A percentile compares a stretch with the other conserved stretches of the same genome.
phyloP scores from a whole-genome alignment of 2,329 filamentous ascomycete genomes.

The Ophiocordyceps camponoti-rufipedis region DNA sequence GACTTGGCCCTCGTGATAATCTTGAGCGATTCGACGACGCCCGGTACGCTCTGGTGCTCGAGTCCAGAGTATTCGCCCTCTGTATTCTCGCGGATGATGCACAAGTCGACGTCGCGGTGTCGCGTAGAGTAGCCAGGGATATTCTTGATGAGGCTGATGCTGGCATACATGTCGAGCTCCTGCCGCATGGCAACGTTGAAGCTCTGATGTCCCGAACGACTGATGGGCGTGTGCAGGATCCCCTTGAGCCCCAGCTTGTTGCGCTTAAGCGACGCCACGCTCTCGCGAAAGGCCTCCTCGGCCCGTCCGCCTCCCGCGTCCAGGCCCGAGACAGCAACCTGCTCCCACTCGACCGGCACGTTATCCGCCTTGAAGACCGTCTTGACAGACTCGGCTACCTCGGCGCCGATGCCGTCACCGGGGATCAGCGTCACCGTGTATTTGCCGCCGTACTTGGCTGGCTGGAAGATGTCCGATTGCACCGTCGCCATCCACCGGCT shows the following conservation, averaged over 20 bases:
- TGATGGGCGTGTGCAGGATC: slow-evolving; percentile 93
- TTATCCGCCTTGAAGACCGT: slow-evolving; percentile 99
- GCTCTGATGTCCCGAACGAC: slow-evolving; percentile 90
- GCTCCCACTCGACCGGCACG: slow-evolving; percentile 96
- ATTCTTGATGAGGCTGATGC: slow-evolving; percentile 97
- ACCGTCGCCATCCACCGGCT: slow-evolving; percentile 54
- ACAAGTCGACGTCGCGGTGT: slow-evolving; percentile 92
- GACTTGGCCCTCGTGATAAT: slow-evolving; percentile 99
- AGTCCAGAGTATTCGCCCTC: slow-evolving; percentile 99
- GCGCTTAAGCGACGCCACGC: slow-evolving; percentile 84
- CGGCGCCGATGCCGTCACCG: slow-evolving; percentile 95
- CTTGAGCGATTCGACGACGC: slow-evolving; percentile 98
- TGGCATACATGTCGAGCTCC: slow-evolving; percentile 98
- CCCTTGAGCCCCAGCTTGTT: slow-evolving; percentile 99
- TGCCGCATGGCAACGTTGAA: slow-evolving; percentile 99
- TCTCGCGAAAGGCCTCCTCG: slow-evolving; percentile 89
- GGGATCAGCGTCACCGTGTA: slow-evolving; percentile 98
- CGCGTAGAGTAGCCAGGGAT: slow-evolving; percentile 96
- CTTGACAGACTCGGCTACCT: slow-evolving; percentile 96
- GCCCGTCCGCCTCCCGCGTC: slow-evolving; percentile 62
- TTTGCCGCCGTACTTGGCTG: slow-evolving; percentile 96
- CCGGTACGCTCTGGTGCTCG: slow-evolving; percentile 92
- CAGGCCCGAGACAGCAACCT: slow-evolving; percentile 88
- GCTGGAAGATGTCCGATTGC: slow-evolving; percentile 94
- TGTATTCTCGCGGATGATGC: slow-evolving; percentile 99